These are phyloP conservation scores for Botrytis fabae DNA, from an alignment of 2,329 filamentous ascomycete species.

Conservation along the genomic window DNA sequence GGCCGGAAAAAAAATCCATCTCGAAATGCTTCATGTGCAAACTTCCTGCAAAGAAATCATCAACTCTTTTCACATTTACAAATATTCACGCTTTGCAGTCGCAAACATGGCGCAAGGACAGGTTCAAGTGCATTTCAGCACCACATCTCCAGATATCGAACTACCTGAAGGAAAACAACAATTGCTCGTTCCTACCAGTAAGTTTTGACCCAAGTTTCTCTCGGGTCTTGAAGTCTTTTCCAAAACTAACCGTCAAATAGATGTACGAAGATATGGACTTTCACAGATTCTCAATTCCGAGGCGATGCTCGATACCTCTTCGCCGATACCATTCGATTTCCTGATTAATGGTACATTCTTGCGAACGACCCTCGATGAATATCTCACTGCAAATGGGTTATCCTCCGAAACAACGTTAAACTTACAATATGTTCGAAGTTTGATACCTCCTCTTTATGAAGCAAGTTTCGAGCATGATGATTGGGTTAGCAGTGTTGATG, in stretches of 20 bases:
- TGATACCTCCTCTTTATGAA: slow-evolving; percentile 85
- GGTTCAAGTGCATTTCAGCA: slow-evolving; percentile 68
- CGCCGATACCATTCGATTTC: slow-evolving; percentile 85
- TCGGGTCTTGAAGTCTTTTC: neutral
- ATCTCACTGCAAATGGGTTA: slow-evolving; percentile 80
- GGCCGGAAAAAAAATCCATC: slow-evolving; percentile 24
- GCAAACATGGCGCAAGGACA: slow-evolving; percentile 45
- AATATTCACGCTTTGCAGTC: neutral
- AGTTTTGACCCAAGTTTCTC: slow-evolving; percentile 25
- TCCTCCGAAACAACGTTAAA: slow-evolving; percentile 84
- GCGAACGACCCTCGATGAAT: slow-evolving; percentile 85
- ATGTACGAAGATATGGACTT: slow-evolving; percentile 69
- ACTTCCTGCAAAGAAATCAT: neutral
- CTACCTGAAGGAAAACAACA: slow-evolving; percentile 62
- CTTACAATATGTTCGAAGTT: slow-evolving; percentile 88
- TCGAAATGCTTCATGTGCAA: slow-evolving; percentile 17
- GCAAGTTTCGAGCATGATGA: slow-evolving; percentile 96
- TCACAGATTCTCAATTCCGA: slow-evolving; percentile 71
- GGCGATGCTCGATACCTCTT: slow-evolving; percentile 65
- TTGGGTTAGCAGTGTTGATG: slow-evolving; percentile 88
- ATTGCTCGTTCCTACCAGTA: slow-evolving; percentile 62
- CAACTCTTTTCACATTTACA: neutral
- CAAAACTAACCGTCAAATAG: slow-evolving; percentile 42
- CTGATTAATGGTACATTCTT: slow-evolving; percentile 92
- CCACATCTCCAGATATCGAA: slow-evolving; percentile 60